These are phyloP conservation scores for Fibroporia radiculosa DNA, from an alignment of 768 basidiomycete genomes.

Conservation along the genomic window DNA sequence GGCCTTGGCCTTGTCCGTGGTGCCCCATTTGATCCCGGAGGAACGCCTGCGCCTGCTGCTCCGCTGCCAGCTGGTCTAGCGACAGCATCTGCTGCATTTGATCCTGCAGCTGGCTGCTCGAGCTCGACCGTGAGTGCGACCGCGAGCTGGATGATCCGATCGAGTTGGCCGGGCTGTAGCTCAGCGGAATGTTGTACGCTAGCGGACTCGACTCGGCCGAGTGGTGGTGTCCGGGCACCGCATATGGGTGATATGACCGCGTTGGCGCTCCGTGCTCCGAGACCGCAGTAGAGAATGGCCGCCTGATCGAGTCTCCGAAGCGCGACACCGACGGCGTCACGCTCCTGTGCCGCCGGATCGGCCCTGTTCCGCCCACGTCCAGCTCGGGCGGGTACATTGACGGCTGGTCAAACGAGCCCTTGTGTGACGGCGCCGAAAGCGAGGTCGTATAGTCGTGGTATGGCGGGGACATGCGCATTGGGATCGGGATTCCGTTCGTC, in stretches of 20 bases:
- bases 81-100: conserved; percentile 21
- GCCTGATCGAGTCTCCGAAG: conserved; percentile 39
- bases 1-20: not conserved
- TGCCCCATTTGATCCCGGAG: conserved; percentile 4
- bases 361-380: conserved; percentile 37
- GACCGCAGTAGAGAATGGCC: conserved; percentile 36
- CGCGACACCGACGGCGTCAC: conserved; percentile 64
- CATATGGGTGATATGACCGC: conserved; percentile 29
- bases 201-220: conserved; percentile 28
- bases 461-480: conserved; percentile 18
- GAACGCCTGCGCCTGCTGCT: conserved; percentile 10
- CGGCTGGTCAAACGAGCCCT: conserved; percentile 55
- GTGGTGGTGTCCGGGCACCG: conserved; percentile 16
- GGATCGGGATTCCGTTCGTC: conserved; percentile 12
- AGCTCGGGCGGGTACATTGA: conserved; percentile 41
- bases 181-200: conserved; percentile 47
- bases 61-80: conserved; percentile 17
- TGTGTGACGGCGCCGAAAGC: conserved; percentile 63
- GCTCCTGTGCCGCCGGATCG: conserved; percentile 63
- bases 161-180: conserved; percentile 15
- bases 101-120: conserved; percentile 18
- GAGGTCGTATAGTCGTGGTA: conserved; percentile 31
- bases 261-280: conserved; percentile 24
- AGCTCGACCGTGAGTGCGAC: conserved; percentile 16
- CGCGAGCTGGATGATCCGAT: not conserved